A percentile compares a stretch with the other conserved stretches of the same genome.
Conservation (phyloP, 1,284 basidiomycete species). For the Tilletia walkeri region DNA sequence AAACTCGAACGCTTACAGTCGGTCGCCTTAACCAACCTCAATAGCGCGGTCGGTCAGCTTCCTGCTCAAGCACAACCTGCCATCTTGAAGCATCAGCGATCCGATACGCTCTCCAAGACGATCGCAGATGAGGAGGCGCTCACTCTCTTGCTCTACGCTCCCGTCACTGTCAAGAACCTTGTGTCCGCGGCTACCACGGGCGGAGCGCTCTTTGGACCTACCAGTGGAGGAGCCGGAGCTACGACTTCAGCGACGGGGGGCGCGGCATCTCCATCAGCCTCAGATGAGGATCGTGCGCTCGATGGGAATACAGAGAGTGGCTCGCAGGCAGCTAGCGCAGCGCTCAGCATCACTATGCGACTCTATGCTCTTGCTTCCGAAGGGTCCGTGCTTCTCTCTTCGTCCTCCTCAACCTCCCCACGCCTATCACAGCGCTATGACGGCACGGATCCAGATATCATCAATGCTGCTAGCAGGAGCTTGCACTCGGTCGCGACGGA, state of each 20-base stretch:
- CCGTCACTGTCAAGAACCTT: constrained; percentile 12
- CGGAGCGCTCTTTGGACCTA: not conserved
- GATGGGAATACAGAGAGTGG: not conserved
- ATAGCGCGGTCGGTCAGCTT: not conserved
- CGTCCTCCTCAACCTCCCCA: not conserved
- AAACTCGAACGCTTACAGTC: not conserved
- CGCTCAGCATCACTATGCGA: constrained; percentile 17
- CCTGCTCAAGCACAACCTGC: not conserved
- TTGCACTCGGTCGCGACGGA: constrained; percentile 5
- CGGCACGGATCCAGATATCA: not conserved
- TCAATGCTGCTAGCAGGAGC: not conserved
- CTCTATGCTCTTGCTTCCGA: constrained; percentile 7
- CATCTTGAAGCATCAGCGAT: constrained; percentile 1
- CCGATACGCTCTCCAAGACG: constrained; percentile 12
- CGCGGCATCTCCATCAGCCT: too few species aligned
- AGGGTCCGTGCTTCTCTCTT: constrained; percentile 9
- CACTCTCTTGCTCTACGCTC: not conserved
- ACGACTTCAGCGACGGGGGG: not conserved
- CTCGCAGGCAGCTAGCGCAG: constrained; percentile 11
- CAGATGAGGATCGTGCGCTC: not conserved
- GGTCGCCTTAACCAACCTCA: not conserved
- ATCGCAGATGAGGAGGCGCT: constrained; percentile 12
- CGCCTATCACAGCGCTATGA: not conserved
- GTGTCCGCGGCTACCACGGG: not conserved
- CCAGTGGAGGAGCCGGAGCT: not conserved